These are phyloP conservation scores for Vanrija sp. DNA, from an alignment of 1,284 basidiomycete species.

Conservation along the genomic window DNA sequence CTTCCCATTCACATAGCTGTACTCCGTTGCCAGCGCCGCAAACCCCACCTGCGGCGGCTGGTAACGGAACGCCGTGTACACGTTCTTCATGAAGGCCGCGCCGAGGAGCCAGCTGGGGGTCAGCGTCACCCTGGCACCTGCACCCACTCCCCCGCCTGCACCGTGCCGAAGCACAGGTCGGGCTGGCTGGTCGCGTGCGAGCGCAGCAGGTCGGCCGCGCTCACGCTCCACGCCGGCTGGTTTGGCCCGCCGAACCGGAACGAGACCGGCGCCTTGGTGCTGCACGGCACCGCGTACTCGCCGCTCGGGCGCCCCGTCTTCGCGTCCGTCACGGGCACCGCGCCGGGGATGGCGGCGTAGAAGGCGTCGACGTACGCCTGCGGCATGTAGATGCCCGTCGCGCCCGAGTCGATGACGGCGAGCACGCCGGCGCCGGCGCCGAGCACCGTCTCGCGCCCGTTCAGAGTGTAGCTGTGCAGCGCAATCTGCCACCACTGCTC, in stretches of 20 bases:
- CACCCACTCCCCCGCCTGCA: too few relatives aligned
- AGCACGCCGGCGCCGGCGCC: not conserved
- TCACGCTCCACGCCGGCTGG: not conserved
- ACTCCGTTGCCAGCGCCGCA: not conserved
- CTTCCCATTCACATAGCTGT: not conserved
- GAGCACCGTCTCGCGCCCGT: not conserved
- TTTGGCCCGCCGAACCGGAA: slow-evolving; percentile 58
- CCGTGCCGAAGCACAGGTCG: not conserved
- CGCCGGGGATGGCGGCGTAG: slow-evolving; percentile 1
- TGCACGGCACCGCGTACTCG: slow-evolving; percentile 56
- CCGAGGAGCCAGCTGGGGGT: slow-evolving; percentile 10
- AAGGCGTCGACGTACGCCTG: not conserved
- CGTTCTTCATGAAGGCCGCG: slow-evolving; percentile 13
- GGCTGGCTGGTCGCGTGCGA: not conserved
- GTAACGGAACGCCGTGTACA: slow-evolving; percentile 8
- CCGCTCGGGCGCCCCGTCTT: not conserved
- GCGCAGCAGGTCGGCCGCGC: slow-evolving; percentile 1
- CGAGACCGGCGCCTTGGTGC: slow-evolving; percentile 60
- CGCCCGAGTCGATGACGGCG: slow-evolving; percentile 7
- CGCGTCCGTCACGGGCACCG: slow-evolving; percentile 16
- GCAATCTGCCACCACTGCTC: not conserved
- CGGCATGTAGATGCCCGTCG: slow-evolving; percentile 6
- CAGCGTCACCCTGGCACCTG: too few relatives aligned
- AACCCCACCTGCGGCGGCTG: slow-evolving; percentile 10
- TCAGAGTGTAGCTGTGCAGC: not conserved